Conservation (phyloP, 768 basidiomycete genomes). For the Podaxis rugospora region DNA sequence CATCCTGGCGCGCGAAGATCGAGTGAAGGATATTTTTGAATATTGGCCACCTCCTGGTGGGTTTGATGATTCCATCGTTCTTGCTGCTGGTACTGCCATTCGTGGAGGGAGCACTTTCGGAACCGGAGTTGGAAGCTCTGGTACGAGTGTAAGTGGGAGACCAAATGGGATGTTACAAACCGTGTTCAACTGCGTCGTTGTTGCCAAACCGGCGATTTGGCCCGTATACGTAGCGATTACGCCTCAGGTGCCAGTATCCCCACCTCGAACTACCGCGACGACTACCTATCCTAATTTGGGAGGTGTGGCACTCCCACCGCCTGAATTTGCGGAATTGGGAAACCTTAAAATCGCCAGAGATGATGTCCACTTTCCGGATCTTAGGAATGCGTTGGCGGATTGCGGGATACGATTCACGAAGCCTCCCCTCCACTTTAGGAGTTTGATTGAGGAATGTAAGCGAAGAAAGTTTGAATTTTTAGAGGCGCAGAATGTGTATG, state of each 20-base stretch:
- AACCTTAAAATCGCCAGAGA: constrained; percentile 3
- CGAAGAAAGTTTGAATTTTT: background rate
- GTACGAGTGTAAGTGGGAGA: constrained; percentile 32
- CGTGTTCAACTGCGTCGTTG: constrained; percentile 25
- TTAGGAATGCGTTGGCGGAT: constrained; percentile 1
- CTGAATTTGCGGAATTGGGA: background rate
- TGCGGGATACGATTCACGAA: constrained; percentile 8
- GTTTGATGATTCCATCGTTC: background rate
- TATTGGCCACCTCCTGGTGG: constrained; percentile 34
- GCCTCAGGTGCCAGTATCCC: background rate
- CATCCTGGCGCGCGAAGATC: constrained; percentile 20
- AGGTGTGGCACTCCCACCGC: background rate
- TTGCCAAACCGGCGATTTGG: constrained; percentile 25
- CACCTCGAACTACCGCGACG: background rate
- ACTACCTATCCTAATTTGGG: background rate
- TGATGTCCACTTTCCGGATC: background rate
- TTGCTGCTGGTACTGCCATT: constrained; percentile 13
- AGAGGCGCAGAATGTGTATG: background rate
- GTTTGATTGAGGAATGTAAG: background rate
- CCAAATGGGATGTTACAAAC: constrained; percentile 20
- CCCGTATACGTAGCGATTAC: constrained; percentile 19
- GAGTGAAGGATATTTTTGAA: constrained; percentile 26
- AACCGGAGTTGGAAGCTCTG: constrained; percentile 2
- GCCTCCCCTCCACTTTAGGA: background rate
- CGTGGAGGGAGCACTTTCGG: background rate